A percentile compares a stretch with the other conserved stretches of the same genome.
These are phyloP conservation scores for Closterium sp. DNA, from an alignment of 139 green algal species.

Conservation along the genomic window DNA sequence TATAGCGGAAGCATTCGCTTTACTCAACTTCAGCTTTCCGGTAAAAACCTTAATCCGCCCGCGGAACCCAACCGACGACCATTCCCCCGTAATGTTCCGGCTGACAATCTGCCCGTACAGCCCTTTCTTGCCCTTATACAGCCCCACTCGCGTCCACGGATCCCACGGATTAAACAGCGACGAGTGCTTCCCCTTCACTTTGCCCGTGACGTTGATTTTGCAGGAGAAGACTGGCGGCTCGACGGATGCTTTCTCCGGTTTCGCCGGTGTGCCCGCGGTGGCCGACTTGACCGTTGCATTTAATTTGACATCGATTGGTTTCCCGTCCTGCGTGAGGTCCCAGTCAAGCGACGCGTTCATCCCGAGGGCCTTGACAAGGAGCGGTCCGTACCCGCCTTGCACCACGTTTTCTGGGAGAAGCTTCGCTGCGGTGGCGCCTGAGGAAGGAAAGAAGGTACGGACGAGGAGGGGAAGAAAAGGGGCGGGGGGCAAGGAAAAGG, in stretches of 20 bases:
- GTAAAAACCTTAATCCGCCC: not conserved
- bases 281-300: not conserved
- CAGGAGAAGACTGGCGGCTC: not conserved
- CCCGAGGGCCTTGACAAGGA: not conserved
- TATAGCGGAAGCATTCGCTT: not conserved
- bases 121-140: not conserved
- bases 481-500: not conserved
- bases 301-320: not conserved
- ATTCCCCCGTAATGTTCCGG: not conserved
- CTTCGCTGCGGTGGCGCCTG: not conserved
- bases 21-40: not conserved
- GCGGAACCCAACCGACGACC: not conserved
- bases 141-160: not conserved
- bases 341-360: not conserved
- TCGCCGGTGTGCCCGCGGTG: not conserved
- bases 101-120: not conserved
- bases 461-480: not conserved
- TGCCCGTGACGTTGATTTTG: not conserved
- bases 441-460: not conserved
- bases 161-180: not conserved
- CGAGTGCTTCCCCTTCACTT: not conserved
- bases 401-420: not conserved
- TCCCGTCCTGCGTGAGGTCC: not conserved
- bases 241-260: not conserved
- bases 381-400: not conserved